These are phyloP conservation scores for Fraxinus baroniana DNA, from an alignment of 305 asterid genomes.

Conservation along the genomic window DNA sequence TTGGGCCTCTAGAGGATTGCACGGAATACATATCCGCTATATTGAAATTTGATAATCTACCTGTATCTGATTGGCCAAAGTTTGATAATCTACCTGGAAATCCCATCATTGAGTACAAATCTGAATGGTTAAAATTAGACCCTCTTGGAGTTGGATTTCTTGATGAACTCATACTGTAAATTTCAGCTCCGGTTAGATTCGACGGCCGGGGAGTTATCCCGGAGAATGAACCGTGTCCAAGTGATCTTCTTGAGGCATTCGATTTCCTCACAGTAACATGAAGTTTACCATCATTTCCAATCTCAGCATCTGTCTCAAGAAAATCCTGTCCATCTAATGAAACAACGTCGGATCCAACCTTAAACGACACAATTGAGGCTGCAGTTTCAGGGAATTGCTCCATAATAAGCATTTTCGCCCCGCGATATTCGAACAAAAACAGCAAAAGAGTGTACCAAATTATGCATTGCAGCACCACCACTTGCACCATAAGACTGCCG, in stretches of 20 bases:
- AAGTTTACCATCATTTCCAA: slow-evolving; percentile 86
- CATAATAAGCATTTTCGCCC: slow-evolving; percentile 78
- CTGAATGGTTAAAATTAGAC: slow-evolving; percentile 53
- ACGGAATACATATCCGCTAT: slow-evolving; percentile 77
- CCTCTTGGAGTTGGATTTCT: slow-evolving; percentile 56
- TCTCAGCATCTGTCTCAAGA: slow-evolving; percentile 83
- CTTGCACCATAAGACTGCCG: slow-evolving; percentile 80
- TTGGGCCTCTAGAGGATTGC: slow-evolving; percentile 82
- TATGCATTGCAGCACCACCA: slow-evolving; percentile 87
- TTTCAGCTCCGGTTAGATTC: slow-evolving; percentile 53
- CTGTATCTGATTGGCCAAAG: slow-evolving; percentile 75
- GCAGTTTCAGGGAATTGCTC: slow-evolving; percentile 97
- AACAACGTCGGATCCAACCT: slow-evolving; percentile 94
- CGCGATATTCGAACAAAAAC: slow-evolving; percentile 84
- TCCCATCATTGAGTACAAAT: slow-evolving; percentile 72
- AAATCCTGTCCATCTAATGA: slow-evolving; percentile 93
- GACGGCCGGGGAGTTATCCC: slow-evolving; percentile 73
- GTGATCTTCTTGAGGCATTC: slow-evolving; percentile 76
- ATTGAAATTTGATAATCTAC: slow-evolving; percentile 64
- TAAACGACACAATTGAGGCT: slow-evolving; percentile 80
- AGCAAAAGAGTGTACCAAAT: slow-evolving; percentile 88
- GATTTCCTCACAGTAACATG: slow-evolving; percentile 87
- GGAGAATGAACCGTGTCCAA: slow-evolving; percentile 42
- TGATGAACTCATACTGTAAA: slow-evolving; percentile 56
- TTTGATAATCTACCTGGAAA: slow-evolving; percentile 77